A percentile compares a stretch with the other conserved stretches of the same genome.
Conservation (phyloP, 2,329 filamentous ascomycete species). For the Diaporthe capsici region DNA sequence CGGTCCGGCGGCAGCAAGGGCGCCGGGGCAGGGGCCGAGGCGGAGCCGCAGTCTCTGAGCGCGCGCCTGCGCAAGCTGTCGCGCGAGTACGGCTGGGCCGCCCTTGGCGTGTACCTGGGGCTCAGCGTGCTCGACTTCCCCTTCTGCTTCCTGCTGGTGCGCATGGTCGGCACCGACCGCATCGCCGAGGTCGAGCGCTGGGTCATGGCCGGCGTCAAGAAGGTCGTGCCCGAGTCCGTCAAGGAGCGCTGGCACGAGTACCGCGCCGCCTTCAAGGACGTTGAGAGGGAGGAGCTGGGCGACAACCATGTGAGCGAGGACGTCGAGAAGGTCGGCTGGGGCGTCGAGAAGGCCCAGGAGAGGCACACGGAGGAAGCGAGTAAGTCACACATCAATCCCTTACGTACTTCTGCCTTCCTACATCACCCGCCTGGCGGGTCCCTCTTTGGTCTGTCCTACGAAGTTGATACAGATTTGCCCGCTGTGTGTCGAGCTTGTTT, state of each 20-base stretch:
- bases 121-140: constrained; percentile 92
- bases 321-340: constrained; percentile 69
- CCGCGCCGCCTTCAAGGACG: constrained; percentile 62
- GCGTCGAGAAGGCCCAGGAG: constrained; percentile 74
- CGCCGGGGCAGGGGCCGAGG: constrained; percentile 28
- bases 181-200: constrained; percentile 81
- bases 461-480: not conserved
- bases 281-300: constrained; percentile 59
- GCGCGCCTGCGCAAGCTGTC: constrained; percentile 85
- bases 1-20: constrained; percentile 17
- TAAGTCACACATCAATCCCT: constrained; percentile 63
- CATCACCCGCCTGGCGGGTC: not conserved
- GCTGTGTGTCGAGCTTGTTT: not conserved
- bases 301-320: constrained; percentile 60
- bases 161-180: constrained; percentile 84
- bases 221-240: constrained; percentile 71
- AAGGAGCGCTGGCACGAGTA: constrained; percentile 67
- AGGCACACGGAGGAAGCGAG: constrained; percentile 78
- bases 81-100: constrained; percentile 94
- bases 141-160: constrained; percentile 92
- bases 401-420: not conserved
- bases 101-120: constrained; percentile 89
- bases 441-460: not conserved
- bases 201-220: constrained; percentile 72
- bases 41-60: constrained; percentile 66